Percentiles rank a stretch among this genome's conserved stretches.
These are phyloP conservation scores for Dianthus caryophyllus DNA, from an alignment of 148 eudicot species.

Conservation along the genomic window DNA sequence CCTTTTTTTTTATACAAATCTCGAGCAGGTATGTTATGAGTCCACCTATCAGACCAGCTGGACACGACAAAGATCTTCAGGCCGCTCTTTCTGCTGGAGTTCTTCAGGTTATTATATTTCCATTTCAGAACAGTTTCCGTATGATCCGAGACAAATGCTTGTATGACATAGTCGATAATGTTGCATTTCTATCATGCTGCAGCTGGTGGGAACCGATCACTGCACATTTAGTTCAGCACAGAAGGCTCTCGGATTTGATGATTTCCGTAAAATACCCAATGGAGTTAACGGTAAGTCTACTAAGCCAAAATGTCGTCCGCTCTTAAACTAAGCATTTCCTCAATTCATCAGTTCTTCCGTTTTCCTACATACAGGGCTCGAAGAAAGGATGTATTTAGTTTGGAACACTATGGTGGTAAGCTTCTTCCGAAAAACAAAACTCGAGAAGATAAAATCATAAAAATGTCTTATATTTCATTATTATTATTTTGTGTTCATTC, in stretches of 20 bases:
- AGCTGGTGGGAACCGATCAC: constrained; percentile 99
- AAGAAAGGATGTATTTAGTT: constrained; percentile 94
- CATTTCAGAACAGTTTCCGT: constrained; percentile 12
- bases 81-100: constrained; percentile 79
- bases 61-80: constrained; percentile 86
- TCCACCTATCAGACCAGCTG: constrained; percentile 86
- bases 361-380: constrained; percentile 50
- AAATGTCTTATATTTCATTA: no score
- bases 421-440: background rate
- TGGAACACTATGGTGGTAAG: constrained; percentile 99
- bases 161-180: background rate
- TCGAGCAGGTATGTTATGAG: constrained; percentile 87
- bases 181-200: constrained; percentile 26
- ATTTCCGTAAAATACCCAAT: constrained; percentile 93
- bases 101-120: constrained; percentile 70
- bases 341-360: background rate
- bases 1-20: background rate
- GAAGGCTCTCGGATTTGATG: constrained; percentile 76
- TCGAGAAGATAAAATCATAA: background rate
- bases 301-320: background rate
- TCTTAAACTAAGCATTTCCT: background rate
- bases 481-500: background rate
- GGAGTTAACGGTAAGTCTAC: constrained; percentile 77
- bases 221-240: constrained; percentile 90
- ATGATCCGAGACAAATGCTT: background rate